Base-by-base conservation (phyloP, 805 yeast genomes). In the Myxozyma monticola region DNA sequence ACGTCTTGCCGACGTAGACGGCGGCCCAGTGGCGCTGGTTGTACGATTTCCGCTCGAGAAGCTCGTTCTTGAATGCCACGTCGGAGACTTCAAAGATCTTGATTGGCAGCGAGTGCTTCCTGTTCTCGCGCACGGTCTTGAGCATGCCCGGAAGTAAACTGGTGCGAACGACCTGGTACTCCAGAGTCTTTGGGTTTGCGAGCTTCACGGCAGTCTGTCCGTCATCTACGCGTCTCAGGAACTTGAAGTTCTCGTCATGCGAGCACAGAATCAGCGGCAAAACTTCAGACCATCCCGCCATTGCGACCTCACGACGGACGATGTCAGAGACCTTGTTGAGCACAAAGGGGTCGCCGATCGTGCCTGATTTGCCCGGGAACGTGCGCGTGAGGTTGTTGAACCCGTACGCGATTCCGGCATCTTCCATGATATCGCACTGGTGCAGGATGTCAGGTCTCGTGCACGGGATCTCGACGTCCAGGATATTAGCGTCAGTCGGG, bases 361-460 rank as follows among this genome's bases (percentile, higher is more conserved):
- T 75, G 57, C 85, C 80, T 8, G 96, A 79, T 49, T 83, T 83
- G 28, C 88, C 77, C 59, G 88, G 78, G 65, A 93, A 88, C 44
- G 93, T 82, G 71, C 84, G 88, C 57, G 78, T 79, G 65, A 93
- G 77, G 67, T 87, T 88, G 72, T 90, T 85, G 76, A 85, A 93
- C 50, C 99, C 99, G 67, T 88, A 93, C 26, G 88, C 95, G 65
- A 93, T 85, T 41, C 96, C 99, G 42, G 91, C 96, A 70, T 93
- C 99, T 71, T 93, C 99, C 95, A 93, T 87, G 60, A 93, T 84
- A 71, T 93, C 99, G 77, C 98, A 91, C 68, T 88, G 95, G 71
- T 93, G 99, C 64, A 93, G 76, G 56, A 93, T 79, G 71, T 93
- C 99, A 9, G 98, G 83, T 75, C 99, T 85, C 33, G 99, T 93